Evolutionary conservation across 768 basidiomycete species (phyloP), one percentile per base, ranked within the genome.

Genomic region (Mycena polygramma): DNA sequence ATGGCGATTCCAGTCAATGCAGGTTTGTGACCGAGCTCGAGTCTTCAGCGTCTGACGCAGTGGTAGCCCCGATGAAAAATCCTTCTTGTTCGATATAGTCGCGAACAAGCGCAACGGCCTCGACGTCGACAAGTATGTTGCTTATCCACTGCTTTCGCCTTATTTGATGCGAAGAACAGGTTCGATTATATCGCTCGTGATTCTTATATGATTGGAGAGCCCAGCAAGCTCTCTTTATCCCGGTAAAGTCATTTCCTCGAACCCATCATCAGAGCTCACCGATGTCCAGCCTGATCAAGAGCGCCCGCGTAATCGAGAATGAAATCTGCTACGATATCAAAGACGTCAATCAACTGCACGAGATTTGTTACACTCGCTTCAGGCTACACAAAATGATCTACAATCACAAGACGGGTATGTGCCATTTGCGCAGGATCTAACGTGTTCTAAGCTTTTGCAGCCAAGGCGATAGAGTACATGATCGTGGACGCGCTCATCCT

Each of bases 171-270:
- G 64, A 11, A 63, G 60, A 41, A 36, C 54, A 94, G 94, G 73
- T 92, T 94, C 62, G 94, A 96, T 75, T 96, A 96, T 71, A 93
- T 96, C 64, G 83, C 88, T 8, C 84, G 94, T 3, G 94, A 96
- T 75, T 89, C 88, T 0, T 88, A 89, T 59, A 90, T 90, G 74
- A 87, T 94, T 41, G 94, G 93, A 15, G 90, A 92, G 52, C 82
- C 84, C 70, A 85, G 81, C 82, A 87, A 75, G 79, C 85, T 84
- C 69, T 91, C 79, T 75, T 86, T 76, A 58, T 85, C 63, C 73
- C 84, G 75, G 90, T 89, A 81, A 81, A 73, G 59, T 35, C 6
- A 24, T 48, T 46, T 26, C 15, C 20, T 39, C n/a, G 59, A 37
- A 20, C 26, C 37, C 46, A 20, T 26, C 36, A 55, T 30, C 24